phyloP scores from a whole-genome alignment of 768 basidiomycete species.

The Pleurotus ostreatus region DNA sequence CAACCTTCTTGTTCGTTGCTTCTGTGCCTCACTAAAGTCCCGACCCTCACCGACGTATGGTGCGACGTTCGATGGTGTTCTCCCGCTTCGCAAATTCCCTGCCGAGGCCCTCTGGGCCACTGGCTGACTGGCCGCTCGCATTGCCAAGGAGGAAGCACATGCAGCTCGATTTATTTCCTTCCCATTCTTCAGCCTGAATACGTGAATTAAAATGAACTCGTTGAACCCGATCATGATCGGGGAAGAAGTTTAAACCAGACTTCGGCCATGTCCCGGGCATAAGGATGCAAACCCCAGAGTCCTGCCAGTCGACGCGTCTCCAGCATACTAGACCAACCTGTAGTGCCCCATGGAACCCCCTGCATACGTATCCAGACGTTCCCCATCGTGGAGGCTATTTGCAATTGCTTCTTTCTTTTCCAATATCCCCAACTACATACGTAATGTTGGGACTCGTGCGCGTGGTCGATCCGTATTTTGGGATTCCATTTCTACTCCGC shows the following conservation, averaged over 20 bases:
- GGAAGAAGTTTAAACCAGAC: background rate
- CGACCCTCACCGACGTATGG: background rate
- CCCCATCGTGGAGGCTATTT: too few species aligned
- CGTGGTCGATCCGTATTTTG: background rate
- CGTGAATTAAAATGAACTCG: too few species aligned
- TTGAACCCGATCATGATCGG: background rate
- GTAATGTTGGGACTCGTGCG: too few species aligned
- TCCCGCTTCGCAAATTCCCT: background rate
- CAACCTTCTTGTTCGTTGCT: background rate
- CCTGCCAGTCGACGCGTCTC: too few species aligned
- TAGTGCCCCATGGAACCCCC: too few species aligned
- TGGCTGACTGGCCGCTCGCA: background rate
- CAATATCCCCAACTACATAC: too few species aligned
- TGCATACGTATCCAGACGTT: too few species aligned
- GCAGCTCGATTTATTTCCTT: background rate
- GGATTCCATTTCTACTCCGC: constrained; percentile 1
- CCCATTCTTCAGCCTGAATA: background rate
- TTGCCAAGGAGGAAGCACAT: background rate
- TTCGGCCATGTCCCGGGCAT: background rate
- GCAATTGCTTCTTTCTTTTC: too few species aligned
- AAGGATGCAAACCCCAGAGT: too few species aligned
- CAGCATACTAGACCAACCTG: too few species aligned
- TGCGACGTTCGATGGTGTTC: background rate
- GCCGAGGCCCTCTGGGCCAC: background rate
- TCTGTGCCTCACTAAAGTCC: background rate